phyloP scores from a whole-genome alignment of 2,329 filamentous ascomycete species.

The Aureobasidium sp. region DNA sequence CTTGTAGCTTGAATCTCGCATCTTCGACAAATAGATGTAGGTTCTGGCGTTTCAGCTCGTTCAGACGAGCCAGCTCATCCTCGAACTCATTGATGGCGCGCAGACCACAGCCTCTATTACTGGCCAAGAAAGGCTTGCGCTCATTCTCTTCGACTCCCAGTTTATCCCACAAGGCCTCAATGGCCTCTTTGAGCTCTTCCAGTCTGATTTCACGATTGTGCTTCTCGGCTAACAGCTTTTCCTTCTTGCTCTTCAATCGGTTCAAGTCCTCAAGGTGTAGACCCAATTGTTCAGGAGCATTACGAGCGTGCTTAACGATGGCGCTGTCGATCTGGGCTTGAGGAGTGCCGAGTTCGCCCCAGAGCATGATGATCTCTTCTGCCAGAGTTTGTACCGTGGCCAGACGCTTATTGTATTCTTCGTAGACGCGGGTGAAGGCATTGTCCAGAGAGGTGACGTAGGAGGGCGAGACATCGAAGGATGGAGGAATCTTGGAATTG shows the following conservation, averaged over 20 bases:
- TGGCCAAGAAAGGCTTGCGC: slow-evolving; percentile 74
- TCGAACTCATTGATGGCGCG: slow-evolving; percentile 94
- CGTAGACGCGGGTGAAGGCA: slow-evolving; percentile 91
- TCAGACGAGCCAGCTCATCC: slow-evolving; percentile 76
- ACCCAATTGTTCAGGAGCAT: slow-evolving; percentile 88
- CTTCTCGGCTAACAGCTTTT: slow-evolving; percentile 85
- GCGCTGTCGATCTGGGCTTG: slow-evolving; percentile 83
- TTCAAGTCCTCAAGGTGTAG: slow-evolving; percentile 80
- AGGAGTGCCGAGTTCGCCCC: slow-evolving; percentile 90
- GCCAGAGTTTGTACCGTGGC: slow-evolving; percentile 64
- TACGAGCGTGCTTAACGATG: slow-evolving; percentile 84
- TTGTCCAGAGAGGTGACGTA: slow-evolving; percentile 82
- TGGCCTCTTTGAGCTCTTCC: slow-evolving; percentile 64
- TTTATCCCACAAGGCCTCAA: slow-evolving; percentile 86
- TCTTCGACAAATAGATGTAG: slow-evolving; percentile 95
- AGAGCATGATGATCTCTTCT: slow-evolving; percentile 85
- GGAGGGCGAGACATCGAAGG: slow-evolving; percentile 83
- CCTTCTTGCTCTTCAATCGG: slow-evolving; percentile 64
- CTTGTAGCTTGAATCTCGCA: slow-evolving; percentile 80
- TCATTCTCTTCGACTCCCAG: slow-evolving; percentile 76
- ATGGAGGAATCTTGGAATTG: slow-evolving; percentile 68
- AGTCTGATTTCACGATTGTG: slow-evolving; percentile 70
- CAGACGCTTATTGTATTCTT: slow-evolving; percentile 85
- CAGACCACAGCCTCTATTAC: slow-evolving; percentile 84
- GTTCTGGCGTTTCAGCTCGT: slow-evolving; percentile 91